Evolutionary conservation across 805 yeast genomes (phyloP).

Genomic region (Candida coquimbonensis): DNA sequence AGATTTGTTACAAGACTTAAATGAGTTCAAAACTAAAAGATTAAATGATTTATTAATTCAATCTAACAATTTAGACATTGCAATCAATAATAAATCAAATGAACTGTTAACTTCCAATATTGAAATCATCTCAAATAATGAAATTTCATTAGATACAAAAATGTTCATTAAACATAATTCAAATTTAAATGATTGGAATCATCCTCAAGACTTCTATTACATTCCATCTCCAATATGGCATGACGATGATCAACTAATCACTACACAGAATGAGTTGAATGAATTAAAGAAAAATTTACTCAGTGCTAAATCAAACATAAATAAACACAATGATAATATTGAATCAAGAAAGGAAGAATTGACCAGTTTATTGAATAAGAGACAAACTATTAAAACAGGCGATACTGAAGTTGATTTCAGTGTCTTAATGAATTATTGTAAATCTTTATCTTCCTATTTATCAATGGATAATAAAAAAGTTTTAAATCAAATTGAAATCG

Average conservation of each 20-base stretch:
- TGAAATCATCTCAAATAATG: no score
- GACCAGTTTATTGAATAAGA: constrained; percentile 24
- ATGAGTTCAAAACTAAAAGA: constrained; percentile 68
- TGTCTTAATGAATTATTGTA: constrained; percentile 44
- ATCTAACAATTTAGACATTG: constrained; percentile 57
- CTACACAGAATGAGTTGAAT: constrained; percentile 45
- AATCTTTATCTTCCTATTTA: constrained; percentile 54
- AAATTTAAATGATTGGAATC: constrained; percentile 53
- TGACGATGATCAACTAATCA: constrained; percentile 76
- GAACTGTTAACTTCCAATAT: constrained; percentile 57
- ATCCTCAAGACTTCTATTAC: constrained; percentile 79
- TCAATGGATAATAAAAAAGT: constrained; percentile 69
- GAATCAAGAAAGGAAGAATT: constrained; percentile 26
- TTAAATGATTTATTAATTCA: constrained; percentile 59
- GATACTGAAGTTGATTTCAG: constrained; percentile 30
- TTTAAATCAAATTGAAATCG: constrained; percentile 78
- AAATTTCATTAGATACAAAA: constrained; percentile 68
- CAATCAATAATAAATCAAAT: constrained; percentile 44
- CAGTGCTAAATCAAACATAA: constrained; percentile 26
- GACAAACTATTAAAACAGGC: constrained; percentile 31
- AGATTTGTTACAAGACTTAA: constrained; percentile 77
- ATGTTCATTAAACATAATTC: constrained; percentile 91
- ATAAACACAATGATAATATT: constrained; percentile 23
- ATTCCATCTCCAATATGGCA: constrained; percentile 95
- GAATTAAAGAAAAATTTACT: constrained; percentile 44